A percentile compares a stretch with the other conserved stretches of the same genome.
phyloP scores from a whole-genome alignment of 2,329 filamentous ascomycete species.

The Fusarium tupiense region DNA sequence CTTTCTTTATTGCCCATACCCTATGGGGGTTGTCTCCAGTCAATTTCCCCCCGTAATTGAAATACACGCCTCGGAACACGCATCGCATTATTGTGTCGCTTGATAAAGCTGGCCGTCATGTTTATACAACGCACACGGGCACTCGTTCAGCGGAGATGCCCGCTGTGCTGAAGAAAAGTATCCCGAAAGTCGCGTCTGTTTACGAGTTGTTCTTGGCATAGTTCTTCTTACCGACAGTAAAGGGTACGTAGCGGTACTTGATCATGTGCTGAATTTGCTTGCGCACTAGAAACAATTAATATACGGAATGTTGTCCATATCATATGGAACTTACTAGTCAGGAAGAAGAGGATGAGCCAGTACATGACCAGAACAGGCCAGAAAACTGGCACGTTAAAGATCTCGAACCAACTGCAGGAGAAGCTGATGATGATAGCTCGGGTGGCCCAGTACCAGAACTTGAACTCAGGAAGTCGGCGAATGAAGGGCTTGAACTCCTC shows the following conservation, averaged over 20 bases:
- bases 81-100: constrained; percentile 41
- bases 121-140: constrained; percentile 42
- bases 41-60: constrained; percentile 33
- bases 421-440: constrained; percentile 86
- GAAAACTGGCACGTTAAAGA: constrained; percentile 98
- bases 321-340: constrained; percentile 81
- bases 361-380: constrained; percentile 99
- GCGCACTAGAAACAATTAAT: constrained; percentile 71
- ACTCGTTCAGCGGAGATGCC: constrained; percentile 13
- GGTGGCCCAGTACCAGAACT: constrained; percentile 98
- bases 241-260: constrained; percentile 98
- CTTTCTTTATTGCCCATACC: constrained; percentile 25
- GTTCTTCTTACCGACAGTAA: constrained; percentile 88
- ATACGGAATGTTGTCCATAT: background rate
- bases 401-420: constrained; percentile 87
- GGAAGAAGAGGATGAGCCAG: constrained; percentile 94
- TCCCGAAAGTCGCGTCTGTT: constrained; percentile 9
- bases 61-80: constrained; percentile 36
- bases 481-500: constrained; percentile 99
- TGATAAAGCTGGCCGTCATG: constrained; percentile 37
- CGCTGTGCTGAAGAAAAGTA: constrained; percentile 35
- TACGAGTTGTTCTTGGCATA: constrained; percentile 73
- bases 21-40: constrained; percentile 23
- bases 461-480: constrained; percentile 95
- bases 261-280: constrained; percentile 99